A percentile compares a stretch with the other conserved stretches of the same genome.
These are phyloP conservation scores for Cocos nucifera DNA, from an alignment of 176 grass and related monocot genomes.

Conservation along the genomic window DNA sequence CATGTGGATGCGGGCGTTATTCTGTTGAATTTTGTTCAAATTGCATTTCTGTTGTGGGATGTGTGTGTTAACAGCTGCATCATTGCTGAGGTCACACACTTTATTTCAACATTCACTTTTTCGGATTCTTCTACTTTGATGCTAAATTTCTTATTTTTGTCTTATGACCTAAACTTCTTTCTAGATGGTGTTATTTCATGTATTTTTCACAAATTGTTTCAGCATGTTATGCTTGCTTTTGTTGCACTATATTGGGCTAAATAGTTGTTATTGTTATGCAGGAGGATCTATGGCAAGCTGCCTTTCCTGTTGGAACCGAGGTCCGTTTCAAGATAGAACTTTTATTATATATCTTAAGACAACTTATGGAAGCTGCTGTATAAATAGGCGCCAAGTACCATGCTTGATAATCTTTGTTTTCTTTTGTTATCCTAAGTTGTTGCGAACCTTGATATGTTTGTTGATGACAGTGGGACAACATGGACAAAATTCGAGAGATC, in stretches of 20 bases:
- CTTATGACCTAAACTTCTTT: too few species aligned
- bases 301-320: slow-evolving; percentile 69
- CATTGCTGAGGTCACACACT: too few species aligned
- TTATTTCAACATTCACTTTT: too few species aligned
- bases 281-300: slow-evolving; percentile 68
- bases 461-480: slow-evolving; percentile 73
- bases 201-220: slow-evolving; percentile 3
- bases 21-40: too few species aligned
- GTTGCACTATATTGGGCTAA: background rate
- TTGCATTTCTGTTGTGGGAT: too few species aligned
- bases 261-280: slow-evolving; percentile 22
- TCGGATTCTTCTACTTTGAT: too few species aligned
- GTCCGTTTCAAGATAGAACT: slow-evolving; percentile 18
- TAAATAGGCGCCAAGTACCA: background rate
- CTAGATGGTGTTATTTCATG: background rate
- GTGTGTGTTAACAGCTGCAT: too few species aligned
- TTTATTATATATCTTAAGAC: too few species aligned
- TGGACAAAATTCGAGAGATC: slow-evolving; percentile 75
- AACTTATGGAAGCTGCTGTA: too few species aligned
- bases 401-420: background rate
- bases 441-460: slow-evolving; percentile 1
- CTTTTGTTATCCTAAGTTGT: background rate
- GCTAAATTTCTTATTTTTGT: too few species aligned
- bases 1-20: too few species aligned
- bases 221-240: background rate